Base-by-base conservation (phyloP, 2,329 filamentous ascomycete genomes). In the Aspergillus viridinutans region DNA sequence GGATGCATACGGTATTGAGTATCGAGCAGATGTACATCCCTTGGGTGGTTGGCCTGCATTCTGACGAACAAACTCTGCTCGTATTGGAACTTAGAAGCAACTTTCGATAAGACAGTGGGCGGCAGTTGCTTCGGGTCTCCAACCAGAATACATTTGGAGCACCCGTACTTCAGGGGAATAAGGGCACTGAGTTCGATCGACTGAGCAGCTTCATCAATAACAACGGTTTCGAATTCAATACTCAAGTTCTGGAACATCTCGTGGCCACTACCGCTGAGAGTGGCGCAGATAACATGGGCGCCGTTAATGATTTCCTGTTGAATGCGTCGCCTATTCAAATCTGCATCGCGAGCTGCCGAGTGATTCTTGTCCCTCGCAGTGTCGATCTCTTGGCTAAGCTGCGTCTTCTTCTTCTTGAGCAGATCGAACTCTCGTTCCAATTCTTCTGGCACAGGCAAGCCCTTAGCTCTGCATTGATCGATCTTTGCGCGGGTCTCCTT, bases 1-100 rank as follows among this genome's bases (percentile, higher is more conserved):
- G 95, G 94, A 76, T 99, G 94, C 95, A 99, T 99, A 75, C 94
- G 94, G 72, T 99, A 99, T 71, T 99, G 94, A 55, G 89, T 94
- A 70, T 97, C 93, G n/a, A 99, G 85, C 26, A 99, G 81, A 77
- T 99, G 93, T 17, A 99, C 87, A 62, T 95, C 89, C 32, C 89
- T 80, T 0, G 91, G 90, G 66, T 93, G 88, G 62, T 97, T 97
- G 67, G 87, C 87, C 71, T 97, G 94, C 93, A 99, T 99, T 35
- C 94, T 89, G 54, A 97, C 94, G 78, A 99, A 99, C 75, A 99
- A 80, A 82, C 91, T 96, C 77, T 99, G 94, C 69, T 97, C 93
- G 75, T 97, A 99, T 62, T 94, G 92, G 74, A 92, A 97, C 40
- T 87, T 85, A 14, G 92, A 90, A 4, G 94, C 94, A 65, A 92